Conservation (phyloP, 495 filamentous ascomycete species). For the Xylaria curta region DNA sequence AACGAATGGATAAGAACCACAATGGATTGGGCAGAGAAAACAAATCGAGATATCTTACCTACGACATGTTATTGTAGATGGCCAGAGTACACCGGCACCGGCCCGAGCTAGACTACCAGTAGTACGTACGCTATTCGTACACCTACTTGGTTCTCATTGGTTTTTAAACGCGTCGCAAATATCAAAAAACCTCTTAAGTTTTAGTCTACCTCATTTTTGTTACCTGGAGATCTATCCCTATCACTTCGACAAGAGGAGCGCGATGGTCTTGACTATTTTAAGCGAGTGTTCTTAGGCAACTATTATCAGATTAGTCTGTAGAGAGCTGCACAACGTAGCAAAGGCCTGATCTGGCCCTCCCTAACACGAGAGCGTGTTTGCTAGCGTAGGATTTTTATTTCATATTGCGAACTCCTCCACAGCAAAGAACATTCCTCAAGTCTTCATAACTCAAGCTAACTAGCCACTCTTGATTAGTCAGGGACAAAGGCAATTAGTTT, state of each 20-base stretch:
- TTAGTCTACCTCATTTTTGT: neutral
- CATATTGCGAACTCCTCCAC: neutral
- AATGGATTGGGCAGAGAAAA: neutral
- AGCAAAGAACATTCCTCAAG: slow-evolving; percentile 1
- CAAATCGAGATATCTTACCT: neutral
- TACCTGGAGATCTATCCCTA: too few relatives aligned
- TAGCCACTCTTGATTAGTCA: neutral
- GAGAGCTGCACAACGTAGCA: slow-evolving; percentile 1
- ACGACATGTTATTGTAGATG: neutral
- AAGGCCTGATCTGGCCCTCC: neutral
- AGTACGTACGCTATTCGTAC: neutral
- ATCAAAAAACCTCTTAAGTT: neutral
- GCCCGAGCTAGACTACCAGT: slow-evolving; percentile 1
- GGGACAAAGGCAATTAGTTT: too few relatives aligned
- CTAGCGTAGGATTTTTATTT: slow-evolving; percentile 6
- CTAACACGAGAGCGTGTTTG: neutral
- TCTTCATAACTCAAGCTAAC: neutral
- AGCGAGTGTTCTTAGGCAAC: neutral
- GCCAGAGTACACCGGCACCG: neutral
- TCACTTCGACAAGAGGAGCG: neutral
- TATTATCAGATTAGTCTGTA: neutral
- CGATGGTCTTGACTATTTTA: neutral
- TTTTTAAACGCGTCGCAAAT: slow-evolving; percentile 5
- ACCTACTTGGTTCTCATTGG: slow-evolving; percentile 7
- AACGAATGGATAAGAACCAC: too few relatives aligned